A percentile compares a stretch with the other conserved stretches of the same genome.
Conservation (phyloP, 2,329 filamentous ascomycete species). For the Colletotrichum sp. region DNA sequence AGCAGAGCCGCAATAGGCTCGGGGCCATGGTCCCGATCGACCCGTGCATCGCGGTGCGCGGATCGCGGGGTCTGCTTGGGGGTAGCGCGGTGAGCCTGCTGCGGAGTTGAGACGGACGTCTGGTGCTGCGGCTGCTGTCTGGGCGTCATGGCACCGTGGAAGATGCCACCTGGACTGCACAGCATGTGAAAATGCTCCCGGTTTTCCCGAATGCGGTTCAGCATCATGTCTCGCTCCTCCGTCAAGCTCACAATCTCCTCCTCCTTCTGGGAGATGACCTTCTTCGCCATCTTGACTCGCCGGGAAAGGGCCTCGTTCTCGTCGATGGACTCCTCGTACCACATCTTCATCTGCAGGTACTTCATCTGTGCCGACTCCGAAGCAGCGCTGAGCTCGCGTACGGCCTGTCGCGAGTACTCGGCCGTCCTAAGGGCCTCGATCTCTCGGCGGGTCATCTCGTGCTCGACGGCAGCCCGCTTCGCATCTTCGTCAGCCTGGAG, state of each 20-base stretch:
- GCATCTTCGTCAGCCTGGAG: constrained; percentile 86
- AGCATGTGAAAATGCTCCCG: constrained; percentile 84
- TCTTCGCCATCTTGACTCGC: constrained; percentile 76
- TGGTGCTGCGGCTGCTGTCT: constrained; percentile 41
- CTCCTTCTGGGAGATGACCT: constrained; percentile 78
- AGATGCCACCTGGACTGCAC: constrained; percentile 74
- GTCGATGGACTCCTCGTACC: constrained; percentile 69
- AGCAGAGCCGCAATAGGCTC: constrained; percentile 80
- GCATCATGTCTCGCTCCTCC: constrained; percentile 79
- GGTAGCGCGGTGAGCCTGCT: constrained; percentile 50
- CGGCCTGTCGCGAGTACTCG: constrained; percentile 70
- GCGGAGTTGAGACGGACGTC: constrained; percentile 42
- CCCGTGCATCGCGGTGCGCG: constrained; percentile 39
- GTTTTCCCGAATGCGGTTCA: constrained; percentile 87
- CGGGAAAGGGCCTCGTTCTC: constrained; percentile 69
- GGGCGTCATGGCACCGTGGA: constrained; percentile 67
- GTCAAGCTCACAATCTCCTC: constrained; percentile 72
- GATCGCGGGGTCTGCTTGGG: constrained; percentile 57
- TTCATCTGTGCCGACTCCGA: constrained; percentile 59
- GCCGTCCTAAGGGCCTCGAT: constrained; percentile 81
- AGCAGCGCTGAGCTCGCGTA: constrained; percentile 55
- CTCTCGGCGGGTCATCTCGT: constrained; percentile 88
- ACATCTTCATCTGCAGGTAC: constrained; percentile 67
- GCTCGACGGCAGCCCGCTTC: constrained; percentile 87
- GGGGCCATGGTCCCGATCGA: constrained; percentile 57